Conservation (phyloP, 2,329 filamentous ascomycete genomes). For the Aspergillus tamarii region DNA sequence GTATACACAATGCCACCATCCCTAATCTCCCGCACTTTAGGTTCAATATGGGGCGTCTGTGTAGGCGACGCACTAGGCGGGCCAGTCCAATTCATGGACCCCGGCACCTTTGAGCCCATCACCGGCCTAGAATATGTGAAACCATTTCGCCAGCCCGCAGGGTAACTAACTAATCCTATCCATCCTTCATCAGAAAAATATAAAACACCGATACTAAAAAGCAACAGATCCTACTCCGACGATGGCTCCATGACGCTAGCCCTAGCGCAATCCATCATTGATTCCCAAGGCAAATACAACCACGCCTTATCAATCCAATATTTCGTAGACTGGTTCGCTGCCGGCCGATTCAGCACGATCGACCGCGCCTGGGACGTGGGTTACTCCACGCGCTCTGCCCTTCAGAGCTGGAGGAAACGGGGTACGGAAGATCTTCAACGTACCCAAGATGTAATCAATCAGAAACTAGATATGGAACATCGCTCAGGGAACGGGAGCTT, state of each 20-base stretch:
- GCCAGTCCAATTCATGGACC: constrained; percentile 43
- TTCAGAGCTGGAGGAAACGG: constrained; percentile 36
- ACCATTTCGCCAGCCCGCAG: constrained; percentile 41
- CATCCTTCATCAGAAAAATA: not conserved
- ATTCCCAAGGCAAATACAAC: constrained; percentile 33
- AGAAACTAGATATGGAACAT: constrained; percentile 20
- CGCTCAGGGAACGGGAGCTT: constrained; percentile 45
- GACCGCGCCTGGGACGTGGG: constrained; percentile 46
- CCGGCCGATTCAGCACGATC: constrained; percentile 42
- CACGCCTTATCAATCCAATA: constrained; percentile 36
- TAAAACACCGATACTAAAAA: not conserved
- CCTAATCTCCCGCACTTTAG: constrained; percentile 8
- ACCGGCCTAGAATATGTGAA: constrained; percentile 35
- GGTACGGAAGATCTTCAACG: constrained; percentile 2
- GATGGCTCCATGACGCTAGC: constrained; percentile 51
- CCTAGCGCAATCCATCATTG: constrained; percentile 43
- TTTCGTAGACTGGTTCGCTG: constrained; percentile 42
- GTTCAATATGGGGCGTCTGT: constrained; percentile 46
- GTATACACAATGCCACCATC: not conserved
- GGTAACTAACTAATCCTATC: constrained; percentile 21
- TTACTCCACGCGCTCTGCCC: constrained; percentile 32
- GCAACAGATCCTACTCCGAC: constrained; percentile 43
- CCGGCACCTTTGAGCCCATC: constrained; percentile 41
- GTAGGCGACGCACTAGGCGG: constrained; percentile 48
- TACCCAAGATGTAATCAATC: constrained; percentile 24